Evolutionary conservation across 75 land plant genomes (phyloP), one percentile per base, ranked within the genome.

Genomic region (Pinus taeda): DNA sequence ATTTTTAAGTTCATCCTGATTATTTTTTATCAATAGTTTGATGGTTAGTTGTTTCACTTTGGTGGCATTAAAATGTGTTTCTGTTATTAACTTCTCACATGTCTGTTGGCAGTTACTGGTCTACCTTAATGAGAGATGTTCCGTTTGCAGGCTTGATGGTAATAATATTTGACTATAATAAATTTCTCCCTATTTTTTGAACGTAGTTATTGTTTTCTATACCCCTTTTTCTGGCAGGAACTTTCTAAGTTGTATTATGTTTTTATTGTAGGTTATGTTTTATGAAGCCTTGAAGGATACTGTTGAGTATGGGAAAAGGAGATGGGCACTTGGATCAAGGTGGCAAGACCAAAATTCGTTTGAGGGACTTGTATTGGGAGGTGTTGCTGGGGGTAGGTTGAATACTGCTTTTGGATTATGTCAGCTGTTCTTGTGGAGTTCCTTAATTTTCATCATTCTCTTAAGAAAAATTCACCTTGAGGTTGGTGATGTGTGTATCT

Each of bases 91-190:
- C 55, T 9, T 49, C 55, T 49, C 55, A 49, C 55, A 7, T 45
- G 57, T 29, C 18, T 57, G 17, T 14, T 79, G 62, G 76, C 85
- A 96, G 98, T 74, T 93, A 88, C 75, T 81, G 89, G 86, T 89
- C 98, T 26, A 96, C 98, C 39, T 83, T 96, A 72, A 97, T 91
- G 24, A 85, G 98, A 57, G 98, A 96, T 79, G 89, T 96, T 77
- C 98, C 98, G 21, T 96, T 96, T 90, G 97, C 98, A 73, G 98
- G 98, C 60, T 84, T 96, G 17, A 94, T 95, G 97, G 98, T 96
- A 85, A 57, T 24, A 29, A 79, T 37, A 61, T 36, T 45, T 6
- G 55, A 58, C 22, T 29, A 74, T 60, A 18, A 59, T 58, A 26
- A 9, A 24, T 20, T 57, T 39, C 29, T 24, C 15, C 20, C 30